phyloP scores from a whole-genome alignment of 345 rosid species.

The Trapa bicornis region DNA sequence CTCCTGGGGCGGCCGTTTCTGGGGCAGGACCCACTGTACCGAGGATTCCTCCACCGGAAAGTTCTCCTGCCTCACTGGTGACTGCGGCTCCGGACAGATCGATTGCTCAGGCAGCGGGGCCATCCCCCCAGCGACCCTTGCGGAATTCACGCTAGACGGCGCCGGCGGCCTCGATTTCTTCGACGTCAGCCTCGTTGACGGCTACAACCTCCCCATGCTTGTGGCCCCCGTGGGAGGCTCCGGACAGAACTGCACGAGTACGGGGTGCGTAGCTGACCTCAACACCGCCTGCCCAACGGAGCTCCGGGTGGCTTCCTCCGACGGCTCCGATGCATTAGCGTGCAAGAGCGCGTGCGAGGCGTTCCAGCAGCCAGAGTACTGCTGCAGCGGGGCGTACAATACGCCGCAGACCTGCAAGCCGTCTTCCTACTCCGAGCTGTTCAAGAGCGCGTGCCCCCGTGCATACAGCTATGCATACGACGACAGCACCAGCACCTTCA shows the following conservation, averaged over 20 bases:
- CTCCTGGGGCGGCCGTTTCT: conserved; percentile 92
- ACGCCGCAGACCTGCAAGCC: conserved; percentile 81
- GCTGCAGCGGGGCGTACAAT: conserved; percentile 57
- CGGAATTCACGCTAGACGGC: conserved; percentile 53
- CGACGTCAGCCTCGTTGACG: conserved; percentile 32
- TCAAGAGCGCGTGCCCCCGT: conserved; percentile 68
- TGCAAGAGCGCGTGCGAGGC: conserved; percentile 97
- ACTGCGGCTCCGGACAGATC: conserved; percentile 63
- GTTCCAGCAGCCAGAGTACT: conserved; percentile 59
- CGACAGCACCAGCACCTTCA: conserved; percentile 83
- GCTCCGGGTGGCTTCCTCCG: conserved; percentile 46
- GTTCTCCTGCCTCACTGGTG: conserved; percentile 75
- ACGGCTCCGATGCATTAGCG: conserved; percentile 31
- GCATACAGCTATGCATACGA: conserved; percentile 98
- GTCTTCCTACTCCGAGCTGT: conserved; percentile 50
- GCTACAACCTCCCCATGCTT: conserved; percentile 26
- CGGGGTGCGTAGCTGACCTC: conserved; percentile 70
- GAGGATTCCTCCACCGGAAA: conserved; percentile 51
- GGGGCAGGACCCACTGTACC: conserved; percentile 78
- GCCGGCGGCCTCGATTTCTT: conserved; percentile 20
- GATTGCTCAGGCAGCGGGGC: conserved; percentile 87
- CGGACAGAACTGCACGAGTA: conserved; percentile 57
- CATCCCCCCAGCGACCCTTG: conserved; percentile 68
- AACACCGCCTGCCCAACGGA: conserved; percentile 77
- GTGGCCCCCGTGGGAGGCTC: conserved; percentile 48